Conservation (phyloP, 2,329 filamentous ascomycete species). For the Aureobasidium leucospermi region DNA sequence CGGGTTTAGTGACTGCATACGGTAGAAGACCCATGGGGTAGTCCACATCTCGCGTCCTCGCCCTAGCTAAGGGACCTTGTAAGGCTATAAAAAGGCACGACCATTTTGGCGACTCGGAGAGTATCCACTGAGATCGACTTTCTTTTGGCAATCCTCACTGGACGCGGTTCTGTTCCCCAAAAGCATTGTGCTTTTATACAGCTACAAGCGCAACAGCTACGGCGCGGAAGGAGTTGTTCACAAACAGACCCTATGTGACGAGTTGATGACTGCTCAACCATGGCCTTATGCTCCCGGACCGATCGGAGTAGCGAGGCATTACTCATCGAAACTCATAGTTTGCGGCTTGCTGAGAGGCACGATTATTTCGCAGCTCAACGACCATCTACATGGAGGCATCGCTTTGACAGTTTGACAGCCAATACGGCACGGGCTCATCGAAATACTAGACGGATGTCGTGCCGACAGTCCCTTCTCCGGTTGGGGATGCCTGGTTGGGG, state of each 20-base stretch:
- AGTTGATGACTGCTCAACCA: background rate
- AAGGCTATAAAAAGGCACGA: too few species aligned
- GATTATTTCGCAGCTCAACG: background rate
- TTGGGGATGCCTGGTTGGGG: slow-evolving; percentile 10
- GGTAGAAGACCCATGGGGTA: background rate
- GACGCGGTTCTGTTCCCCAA: too few species aligned
- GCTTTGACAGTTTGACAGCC: background rate
- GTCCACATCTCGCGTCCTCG: background rate
- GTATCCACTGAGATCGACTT: too few species aligned
- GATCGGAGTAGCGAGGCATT: background rate
- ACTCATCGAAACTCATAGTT: background rate
- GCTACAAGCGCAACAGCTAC: too few species aligned
- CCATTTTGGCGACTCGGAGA: too few species aligned
- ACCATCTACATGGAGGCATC: background rate
- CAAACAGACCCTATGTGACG: background rate
- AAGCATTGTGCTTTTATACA: background rate
- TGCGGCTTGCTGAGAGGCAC: too few species aligned
- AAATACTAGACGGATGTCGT: background rate
- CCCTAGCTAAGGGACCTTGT: too few species aligned
- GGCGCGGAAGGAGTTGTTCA: too few species aligned
- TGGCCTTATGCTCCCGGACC: background rate
- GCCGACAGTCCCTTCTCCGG: background rate
- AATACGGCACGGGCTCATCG: background rate
- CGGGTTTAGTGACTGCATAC: background rate
- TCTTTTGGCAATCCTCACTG: too few species aligned